Base-by-base conservation (phyloP, 208 protist genomes). In the Trypanosoma brucei region DNA sequence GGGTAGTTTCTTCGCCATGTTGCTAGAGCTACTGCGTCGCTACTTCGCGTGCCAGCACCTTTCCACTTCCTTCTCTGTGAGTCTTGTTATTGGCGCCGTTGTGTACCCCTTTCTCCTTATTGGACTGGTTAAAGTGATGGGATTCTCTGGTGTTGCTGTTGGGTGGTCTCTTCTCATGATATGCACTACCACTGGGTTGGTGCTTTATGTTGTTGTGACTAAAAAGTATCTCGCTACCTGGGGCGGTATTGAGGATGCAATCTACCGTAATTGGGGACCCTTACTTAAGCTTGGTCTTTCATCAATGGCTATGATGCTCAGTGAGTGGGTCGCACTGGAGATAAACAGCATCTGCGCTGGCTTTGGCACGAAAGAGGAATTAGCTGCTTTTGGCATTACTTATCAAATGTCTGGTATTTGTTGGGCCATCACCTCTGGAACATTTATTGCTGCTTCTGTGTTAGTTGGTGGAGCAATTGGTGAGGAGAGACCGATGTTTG, bases 31-130 rank as follows among this genome's bases (percentile, higher is more conserved):
- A 42, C 66, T 94, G 59, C 79, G 87, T 34, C 82, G 87, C 46
- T 94, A 91, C 68, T 94, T 83, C 60, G 82, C 84, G 0, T 87
- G 84, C 60, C 80, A 94, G 69, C 72, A 88, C 60, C 57, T 91
- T 31, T 83, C 78, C 60, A 75, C 64, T 55, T 78, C 84, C 39
- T 74, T 91, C 5, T 89, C 79, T 3, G 53, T 91, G 40, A 81
- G 78, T 51, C 68, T 91, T 38, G 55, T 88, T n/a, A 37, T 63
- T 34, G 75, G 62, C 11, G 84, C 87, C 4, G 68, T 64, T 0
- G 37, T 79, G 1, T 88, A 82, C 53, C 81, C 81, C 6, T 74
- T 88, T 54, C 40, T 93, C 38, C 62, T 86, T 46, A 79, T 71
- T 49, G 59, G 37, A n/a, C 66, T 61, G 38, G 67, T 91, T 30